Evolutionary conservation across 148 eudicot genomes (phyloP).

Genomic region (Camellia sinensis): DNA sequence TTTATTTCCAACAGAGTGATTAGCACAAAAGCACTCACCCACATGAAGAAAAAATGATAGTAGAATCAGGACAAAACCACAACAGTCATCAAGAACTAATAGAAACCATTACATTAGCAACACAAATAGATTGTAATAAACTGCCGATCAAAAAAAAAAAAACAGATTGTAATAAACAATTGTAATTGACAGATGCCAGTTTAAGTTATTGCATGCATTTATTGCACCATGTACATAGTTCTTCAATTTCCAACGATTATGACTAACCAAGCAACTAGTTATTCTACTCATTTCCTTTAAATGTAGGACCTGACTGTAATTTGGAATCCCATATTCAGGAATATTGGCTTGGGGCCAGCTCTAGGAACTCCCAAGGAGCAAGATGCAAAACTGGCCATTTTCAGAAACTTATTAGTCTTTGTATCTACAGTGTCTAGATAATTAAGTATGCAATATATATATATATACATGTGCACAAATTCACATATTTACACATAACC

Average conservation of each 20-base stretch:
- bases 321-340: constrained; percentile 2
- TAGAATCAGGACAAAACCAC: not conserved
- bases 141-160: too few relatives aligned
- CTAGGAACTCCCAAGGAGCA: constrained; percentile 3
- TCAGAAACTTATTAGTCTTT: not conserved
- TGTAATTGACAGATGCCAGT: not conserved
- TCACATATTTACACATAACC: not conserved
- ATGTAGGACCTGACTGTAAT: not conserved
- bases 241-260: not conserved
- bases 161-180: not conserved
- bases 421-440: not conserved
- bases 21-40: constrained; percentile 11
- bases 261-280: not conserved
- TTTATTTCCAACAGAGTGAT: constrained; percentile 14
- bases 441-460: not conserved
- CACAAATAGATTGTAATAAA: not conserved
- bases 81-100: not conserved
- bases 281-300: not conserved
- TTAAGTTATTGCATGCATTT: not conserved
- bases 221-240: not conserved
- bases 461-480: not conserved
- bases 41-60: not conserved
- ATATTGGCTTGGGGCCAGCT: too few relatives aligned
- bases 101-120: not conserved
- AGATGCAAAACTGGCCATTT: not conserved